These are phyloP conservation scores for Cyberlindnera mississippiensis DNA, from an alignment of 805 yeast genomes.

Conservation along the genomic window DNA sequence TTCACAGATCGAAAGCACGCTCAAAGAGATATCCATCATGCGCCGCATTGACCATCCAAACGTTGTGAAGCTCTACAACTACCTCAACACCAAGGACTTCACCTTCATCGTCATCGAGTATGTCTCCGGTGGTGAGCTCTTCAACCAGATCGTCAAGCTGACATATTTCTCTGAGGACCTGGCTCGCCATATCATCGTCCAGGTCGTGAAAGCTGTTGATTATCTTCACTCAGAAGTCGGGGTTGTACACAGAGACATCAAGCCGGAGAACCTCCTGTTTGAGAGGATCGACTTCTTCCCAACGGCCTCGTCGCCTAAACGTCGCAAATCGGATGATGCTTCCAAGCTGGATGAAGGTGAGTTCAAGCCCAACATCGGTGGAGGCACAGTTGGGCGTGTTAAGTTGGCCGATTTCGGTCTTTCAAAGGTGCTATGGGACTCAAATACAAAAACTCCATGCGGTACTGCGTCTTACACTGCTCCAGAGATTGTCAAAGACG, in stretches of 20 bases:
- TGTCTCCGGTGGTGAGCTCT: slow-evolving; percentile 71
- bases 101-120: slow-evolving; percentile 44
- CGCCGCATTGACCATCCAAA: slow-evolving; percentile 61
- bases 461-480: slow-evolving; percentile 77
- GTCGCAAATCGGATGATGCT: slow-evolving; percentile 49
- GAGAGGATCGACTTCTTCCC: slow-evolving; percentile 37
- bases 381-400: slow-evolving; percentile 60
- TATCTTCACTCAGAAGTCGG: slow-evolving; percentile 91
- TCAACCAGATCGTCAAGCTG: slow-evolving; percentile 69
- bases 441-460: slow-evolving; percentile 63
- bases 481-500: slow-evolving; percentile 62
- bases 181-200: slow-evolving; percentile 60
- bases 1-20: slow-evolving; percentile 61
- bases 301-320: slow-evolving; percentile 20
- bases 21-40: slow-evolving; percentile 78
- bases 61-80: slow-evolving; percentile 60
- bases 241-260: slow-evolving; percentile 91
- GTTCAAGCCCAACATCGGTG: slow-evolving; percentile 49
- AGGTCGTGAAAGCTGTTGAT: slow-evolving; percentile 81
- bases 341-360: slow-evolving; percentile 60
- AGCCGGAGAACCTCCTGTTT: slow-evolving; percentile 87
- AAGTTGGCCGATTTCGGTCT: slow-evolving; percentile 70
- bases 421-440: slow-evolving; percentile 51
- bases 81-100: slow-evolving; percentile 55
- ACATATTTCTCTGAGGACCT: slow-evolving; percentile 49